These are phyloP conservation scores for Cercospora sp. DNA, from an alignment of 2,329 filamentous ascomycete species.

Conservation along the genomic window DNA sequence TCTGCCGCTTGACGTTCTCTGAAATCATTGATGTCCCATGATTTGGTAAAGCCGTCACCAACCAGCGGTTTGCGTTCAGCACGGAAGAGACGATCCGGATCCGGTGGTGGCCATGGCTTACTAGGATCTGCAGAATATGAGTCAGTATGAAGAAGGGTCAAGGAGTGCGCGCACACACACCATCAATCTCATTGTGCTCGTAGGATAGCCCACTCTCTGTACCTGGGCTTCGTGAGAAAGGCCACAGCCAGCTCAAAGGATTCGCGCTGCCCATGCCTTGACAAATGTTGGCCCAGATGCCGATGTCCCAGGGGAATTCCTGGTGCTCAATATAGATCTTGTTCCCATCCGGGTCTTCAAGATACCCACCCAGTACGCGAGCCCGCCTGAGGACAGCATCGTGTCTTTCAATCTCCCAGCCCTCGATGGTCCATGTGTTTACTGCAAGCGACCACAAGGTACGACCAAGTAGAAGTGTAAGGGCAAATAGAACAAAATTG, in stretches of 20 bases:
- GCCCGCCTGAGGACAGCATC: conserved; percentile 48
- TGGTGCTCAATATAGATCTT: conserved; percentile 60
- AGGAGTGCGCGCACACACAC: conserved; percentile 36
- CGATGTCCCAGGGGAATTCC: conserved; percentile 81
- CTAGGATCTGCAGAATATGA: conserved; percentile 41
- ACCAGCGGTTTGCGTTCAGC: conserved; percentile 29
- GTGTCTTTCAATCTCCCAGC: conserved; percentile 63
- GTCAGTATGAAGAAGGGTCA: conserved; percentile 41
- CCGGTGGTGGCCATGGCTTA: conserved; percentile 52
- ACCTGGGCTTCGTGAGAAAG: conserved; percentile 58
- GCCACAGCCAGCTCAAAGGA: conserved; percentile 67
- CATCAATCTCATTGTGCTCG: conserved; percentile 77
- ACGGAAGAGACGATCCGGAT: conserved; percentile 49
- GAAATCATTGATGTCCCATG: conserved; percentile 55
- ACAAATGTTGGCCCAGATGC: conserved; percentile 70
- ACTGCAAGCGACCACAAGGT: conserved; percentile 62
- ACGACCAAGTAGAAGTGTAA: conserved; percentile 65
- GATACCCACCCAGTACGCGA: conserved; percentile 55
- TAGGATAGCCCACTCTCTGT: conserved; percentile 58
- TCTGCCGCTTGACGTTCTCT: conserved; percentile 56
- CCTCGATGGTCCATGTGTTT: conserved; percentile 79
- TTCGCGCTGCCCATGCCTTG: conserved; percentile 74
- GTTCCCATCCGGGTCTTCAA: conserved; percentile 57
- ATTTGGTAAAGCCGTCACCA: conserved; percentile 42
- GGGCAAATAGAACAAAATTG: conserved; percentile 59